Evolutionary conservation across 345 rosid species (phyloP), one percentile per base, ranked within the genome.

Genomic region (Cardamine occulta): DNA sequence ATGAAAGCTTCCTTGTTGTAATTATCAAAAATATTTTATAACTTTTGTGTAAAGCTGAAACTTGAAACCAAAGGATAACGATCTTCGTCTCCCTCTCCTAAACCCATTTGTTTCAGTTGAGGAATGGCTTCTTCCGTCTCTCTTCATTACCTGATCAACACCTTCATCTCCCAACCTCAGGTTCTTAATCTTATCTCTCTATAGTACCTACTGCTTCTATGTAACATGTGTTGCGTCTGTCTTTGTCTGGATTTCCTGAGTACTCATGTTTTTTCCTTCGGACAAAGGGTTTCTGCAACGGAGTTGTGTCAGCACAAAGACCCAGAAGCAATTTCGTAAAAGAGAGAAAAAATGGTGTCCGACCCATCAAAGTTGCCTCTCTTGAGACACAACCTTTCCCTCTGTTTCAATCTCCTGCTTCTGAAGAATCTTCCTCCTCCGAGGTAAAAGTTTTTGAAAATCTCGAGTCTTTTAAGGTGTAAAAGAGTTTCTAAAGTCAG

Each of bases 361-460:
- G 73, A 82, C 81, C 88, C 82, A 79, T 87, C 40, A 88, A 76
- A 77, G 96, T 87, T 32, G 88, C 89, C 32, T 70, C 88, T 14
- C 78, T 85, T n/a, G 84, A 82, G 70, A 66, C 85, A 18, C 80
- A 93, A 76, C 75, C 89, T 6, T 89, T 88, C 70, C 96, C 98
- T 55, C 86, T 93, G 68, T 83, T 89, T 76, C 86, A 81, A 26
- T 72, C 94, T 75, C 84, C 85, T 35, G 68, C 77, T 67, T 47
- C 74, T 2, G 86, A 85, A 10, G 88, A 88, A 57, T 75, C 87
- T 37, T 53, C 83, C 0, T 79, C 91, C 19, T 84, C 84, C 75
- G 88, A 82, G 74, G 79, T 78, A 72, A 31, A 63, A 0, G 0
- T 26, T 62, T 68, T 26, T 74, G 6, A 37, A 17, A 47, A 47